These are phyloP conservation scores for Alternaria longipes DNA, from an alignment of 2,329 filamentous ascomycete genomes.

Conservation along the genomic window DNA sequence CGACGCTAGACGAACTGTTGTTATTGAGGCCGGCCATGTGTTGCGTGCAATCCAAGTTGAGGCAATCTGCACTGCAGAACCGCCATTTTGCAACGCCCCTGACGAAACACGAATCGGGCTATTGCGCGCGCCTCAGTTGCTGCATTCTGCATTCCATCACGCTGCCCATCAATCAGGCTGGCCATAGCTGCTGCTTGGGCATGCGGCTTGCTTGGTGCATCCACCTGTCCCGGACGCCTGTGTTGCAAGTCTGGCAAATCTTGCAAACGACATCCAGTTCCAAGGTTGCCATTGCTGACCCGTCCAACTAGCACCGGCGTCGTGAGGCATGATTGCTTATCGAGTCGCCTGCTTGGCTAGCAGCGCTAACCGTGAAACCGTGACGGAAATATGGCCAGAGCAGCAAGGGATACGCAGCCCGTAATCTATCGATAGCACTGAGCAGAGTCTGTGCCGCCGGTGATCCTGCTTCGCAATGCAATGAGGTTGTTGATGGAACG, in stretches of 20 bases:
- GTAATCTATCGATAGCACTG: conserved; percentile 30
- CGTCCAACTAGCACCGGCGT: conserved; percentile 26
- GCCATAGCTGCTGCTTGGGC: conserved; percentile 6
- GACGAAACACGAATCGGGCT: conserved; percentile 49
- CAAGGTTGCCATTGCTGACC: conserved; percentile 24
- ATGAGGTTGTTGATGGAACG: conserved; percentile 21
- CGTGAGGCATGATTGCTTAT: conserved; percentile 42
- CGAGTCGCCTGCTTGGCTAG: conserved; percentile 36
- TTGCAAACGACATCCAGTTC: conserved; percentile 20
- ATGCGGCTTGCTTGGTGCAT: conserved; percentile 26
- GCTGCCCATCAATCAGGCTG: conserved; percentile 14
- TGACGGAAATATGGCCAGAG: conserved; percentile 40
- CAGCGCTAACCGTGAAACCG: conserved; percentile 46
- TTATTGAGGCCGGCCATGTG: conserved; percentile 29
- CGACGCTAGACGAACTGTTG: conserved; percentile 30
- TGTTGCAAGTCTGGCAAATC: conserved; percentile 26
- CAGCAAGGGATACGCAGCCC: conserved; percentile 29
- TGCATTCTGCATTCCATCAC: conserved; percentile 24
- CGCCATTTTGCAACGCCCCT: conserved; percentile 43
- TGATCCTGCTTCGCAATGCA: conserved; percentile 30
- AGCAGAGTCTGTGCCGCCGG: conserved; percentile 33
- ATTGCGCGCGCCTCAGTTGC: conserved; percentile 28
- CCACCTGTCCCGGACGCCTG: conserved; percentile 23
- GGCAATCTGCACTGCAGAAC: conserved; percentile 51
- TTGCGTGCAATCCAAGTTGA: conserved; percentile 46